phyloP scores from a whole-genome alignment of 768 basidiomycete genomes.

The Pleurotus eryngii region DNA sequence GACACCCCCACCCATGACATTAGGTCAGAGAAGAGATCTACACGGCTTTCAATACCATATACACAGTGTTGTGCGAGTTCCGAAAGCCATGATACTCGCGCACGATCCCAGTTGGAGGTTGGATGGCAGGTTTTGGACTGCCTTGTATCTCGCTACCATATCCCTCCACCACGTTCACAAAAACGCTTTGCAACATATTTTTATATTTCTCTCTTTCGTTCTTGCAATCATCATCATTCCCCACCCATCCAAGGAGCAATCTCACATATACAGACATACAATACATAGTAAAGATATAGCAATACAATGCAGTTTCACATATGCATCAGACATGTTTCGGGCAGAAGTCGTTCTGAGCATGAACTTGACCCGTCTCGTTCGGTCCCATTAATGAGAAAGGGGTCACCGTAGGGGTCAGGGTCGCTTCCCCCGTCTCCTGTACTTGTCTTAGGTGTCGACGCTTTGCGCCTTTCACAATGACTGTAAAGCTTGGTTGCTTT shows the following conservation, averaged over 20 bases:
- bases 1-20: constrained; percentile 29
- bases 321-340: background rate
- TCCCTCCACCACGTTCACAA: constrained; percentile 5
- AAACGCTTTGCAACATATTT: constrained; percentile 19
- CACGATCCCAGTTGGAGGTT: constrained; percentile 14
- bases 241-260: constrained; percentile 18
- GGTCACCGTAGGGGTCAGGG: too few relatives aligned
- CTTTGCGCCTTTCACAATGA: too few relatives aligned
- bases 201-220: constrained; percentile 25
- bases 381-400: too few relatives aligned
- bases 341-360: too few relatives aligned
- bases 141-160: constrained; percentile 19
- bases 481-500: too few relatives aligned
- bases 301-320: background rate
- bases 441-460: too few relatives aligned
- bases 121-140: constrained; percentile 48
- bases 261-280: background rate
- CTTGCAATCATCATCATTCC: constrained; percentile 37
- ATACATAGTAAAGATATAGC: background rate
- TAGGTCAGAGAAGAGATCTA: constrained; percentile 99
- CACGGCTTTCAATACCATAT: constrained; percentile 98
- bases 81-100: constrained; percentile 63
- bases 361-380: too few relatives aligned
- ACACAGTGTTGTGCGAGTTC: constrained; percentile 96
- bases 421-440: too few relatives aligned